phyloP scores from a whole-genome alignment of 768 basidiomycete genomes.

The Mycena latifolia region DNA sequence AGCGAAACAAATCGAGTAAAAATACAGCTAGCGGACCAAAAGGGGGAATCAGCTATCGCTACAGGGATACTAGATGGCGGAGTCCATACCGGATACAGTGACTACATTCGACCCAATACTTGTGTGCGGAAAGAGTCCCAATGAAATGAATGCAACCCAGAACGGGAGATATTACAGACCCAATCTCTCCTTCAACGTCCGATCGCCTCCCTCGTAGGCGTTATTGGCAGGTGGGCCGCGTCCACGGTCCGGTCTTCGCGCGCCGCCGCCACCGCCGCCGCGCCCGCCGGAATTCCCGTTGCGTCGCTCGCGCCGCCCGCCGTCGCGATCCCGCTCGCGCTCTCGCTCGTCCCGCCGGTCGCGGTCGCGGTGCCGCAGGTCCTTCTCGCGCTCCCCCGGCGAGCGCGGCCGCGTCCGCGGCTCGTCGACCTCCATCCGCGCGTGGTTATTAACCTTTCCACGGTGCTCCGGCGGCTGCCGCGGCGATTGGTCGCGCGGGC shows the following conservation, averaged over 20 bases:
- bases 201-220: constrained; percentile 62
- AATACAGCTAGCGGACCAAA: constrained; percentile 38
- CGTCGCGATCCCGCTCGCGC: constrained; percentile 42
- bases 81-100: constrained; percentile 31
- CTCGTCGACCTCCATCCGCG: constrained; percentile 67
- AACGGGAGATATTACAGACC: constrained; percentile 64
- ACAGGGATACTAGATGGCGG: constrained; percentile 34
- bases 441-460: constrained; percentile 41
- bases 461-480: constrained; percentile 37
- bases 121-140: constrained; percentile 25
- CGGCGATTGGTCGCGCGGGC: constrained; percentile 35
- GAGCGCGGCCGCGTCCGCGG: constrained; percentile 58
- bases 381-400: constrained; percentile 52
- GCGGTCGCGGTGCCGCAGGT: constrained; percentile 49
- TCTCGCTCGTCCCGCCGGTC: constrained; percentile 51
- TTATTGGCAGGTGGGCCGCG: constrained; percentile 45
- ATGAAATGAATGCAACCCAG: constrained; percentile 8
- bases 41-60: constrained; percentile 44
- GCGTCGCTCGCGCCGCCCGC: constrained; percentile 52
- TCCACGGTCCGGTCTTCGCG: constrained; percentile 38
- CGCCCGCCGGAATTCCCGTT: constrained; percentile 44
- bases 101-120: constrained; percentile 21
- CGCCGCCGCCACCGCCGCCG: constrained; percentile 51
- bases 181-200: constrained; percentile 90
- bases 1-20: constrained; percentile 37